These are phyloP conservation scores for Artemisia argyi DNA, from an alignment of 129 eudicot genomes.

Conservation along the genomic window DNA sequence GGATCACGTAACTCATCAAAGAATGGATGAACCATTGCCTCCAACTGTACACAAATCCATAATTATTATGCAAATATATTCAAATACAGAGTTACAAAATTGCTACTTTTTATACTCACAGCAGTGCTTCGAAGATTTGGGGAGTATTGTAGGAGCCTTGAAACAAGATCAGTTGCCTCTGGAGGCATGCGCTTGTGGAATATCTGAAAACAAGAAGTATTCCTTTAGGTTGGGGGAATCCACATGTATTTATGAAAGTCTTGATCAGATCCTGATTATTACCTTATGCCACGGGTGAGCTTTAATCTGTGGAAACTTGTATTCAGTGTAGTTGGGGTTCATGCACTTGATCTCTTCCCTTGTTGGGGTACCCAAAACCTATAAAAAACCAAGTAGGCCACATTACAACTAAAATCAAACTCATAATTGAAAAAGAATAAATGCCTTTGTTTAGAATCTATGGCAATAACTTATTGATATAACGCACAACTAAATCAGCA, in stretches of 20 bases:
- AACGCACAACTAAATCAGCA: not conserved
- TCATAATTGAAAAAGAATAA: no score
- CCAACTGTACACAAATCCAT: conserved; percentile 50
- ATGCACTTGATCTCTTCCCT: conserved; percentile 93
- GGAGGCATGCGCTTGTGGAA: conserved; percentile 93
- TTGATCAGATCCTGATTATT: conserved; percentile 12
- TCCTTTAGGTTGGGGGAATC: conserved; percentile 14
- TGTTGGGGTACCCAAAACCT: conserved; percentile 85
- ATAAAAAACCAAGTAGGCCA: conserved; percentile 20
- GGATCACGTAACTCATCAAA: conserved; percentile 94
- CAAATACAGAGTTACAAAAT: not conserved
- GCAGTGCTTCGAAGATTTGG: conserved; percentile 91
- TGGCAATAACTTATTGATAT: no score
- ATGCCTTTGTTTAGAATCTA: no score
- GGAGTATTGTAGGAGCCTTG: conserved; percentile 86
- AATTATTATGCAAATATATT: not conserved
- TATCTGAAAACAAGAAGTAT: conserved; percentile 45
- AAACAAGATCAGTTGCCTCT: conserved; percentile 87
- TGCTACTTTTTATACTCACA: conserved; percentile 45
- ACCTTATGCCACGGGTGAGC: conserved; percentile 99
- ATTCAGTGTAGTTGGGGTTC: conserved; percentile 94
- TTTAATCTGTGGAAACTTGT: conserved; percentile 89
- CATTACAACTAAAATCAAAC: not conserved
- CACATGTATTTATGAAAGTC: conserved; percentile 6
- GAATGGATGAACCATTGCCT: conserved; percentile 74